Evolutionary conservation across 2,329 filamentous ascomycete species (phyloP), one percentile per base, ranked within the genome.

Genomic region (Microdochium paspali): DNA sequence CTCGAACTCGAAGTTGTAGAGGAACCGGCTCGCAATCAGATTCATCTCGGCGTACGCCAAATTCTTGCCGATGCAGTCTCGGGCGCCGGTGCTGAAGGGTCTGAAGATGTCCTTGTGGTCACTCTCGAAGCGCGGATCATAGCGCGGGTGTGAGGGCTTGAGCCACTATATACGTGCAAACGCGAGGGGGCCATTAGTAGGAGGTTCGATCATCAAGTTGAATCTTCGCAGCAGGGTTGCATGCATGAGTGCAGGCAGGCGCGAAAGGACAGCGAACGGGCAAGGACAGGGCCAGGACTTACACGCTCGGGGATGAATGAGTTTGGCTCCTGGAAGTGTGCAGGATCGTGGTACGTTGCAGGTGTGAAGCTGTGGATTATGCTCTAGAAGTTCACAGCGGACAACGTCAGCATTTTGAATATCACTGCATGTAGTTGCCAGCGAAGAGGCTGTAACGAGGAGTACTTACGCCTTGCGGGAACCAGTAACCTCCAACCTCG

Each of bases 41-140:
- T 21, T 12, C 40, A 43, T 43, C 40, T 43, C 40, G 40, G 20
- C 20, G 40, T 43, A 43, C 6, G 40, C 40, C 6, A 43, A n/a
- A 65, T 69, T 69, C 50, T 58, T 57, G 12, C 67, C 67, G 31
- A 70, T 56, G 45, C 68, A 70, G 44, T 67, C 67, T 15, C 67
- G 53, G 24, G 67, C 63, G 2, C 68, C 66, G 2, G 59, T 44
- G 44, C 58, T 57, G 49, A 71, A 68, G 23, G 67, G 62, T 54
- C 67, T 62, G 52, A 66, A 55, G 21, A 58, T 61, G 1, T 62
- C 60, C 21, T 60, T 54, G 10, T 51, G 56, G 45, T 71, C 68
- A 12, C 50, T 52, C 28, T 53, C 53, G 51, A 62, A 71, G 15
- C 43, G 10, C 50, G 51, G 3, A 10, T 51, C 53, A 18, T 35